These are phyloP conservation scores for Candida montana DNA, from an alignment of 805 yeast species.

Conservation along the genomic window DNA sequence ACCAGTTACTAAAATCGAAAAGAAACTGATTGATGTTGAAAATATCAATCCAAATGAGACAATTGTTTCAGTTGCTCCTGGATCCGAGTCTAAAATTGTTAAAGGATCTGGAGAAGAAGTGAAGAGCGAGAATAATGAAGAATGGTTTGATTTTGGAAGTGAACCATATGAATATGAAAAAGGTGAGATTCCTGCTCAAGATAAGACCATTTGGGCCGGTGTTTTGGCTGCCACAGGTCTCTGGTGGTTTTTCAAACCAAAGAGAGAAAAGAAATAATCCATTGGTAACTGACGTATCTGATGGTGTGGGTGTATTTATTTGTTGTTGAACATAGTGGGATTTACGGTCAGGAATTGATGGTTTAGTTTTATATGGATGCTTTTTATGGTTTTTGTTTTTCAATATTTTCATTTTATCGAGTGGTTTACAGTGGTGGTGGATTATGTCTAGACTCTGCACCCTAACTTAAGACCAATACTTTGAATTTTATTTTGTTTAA, in stretches of 20 bases:
- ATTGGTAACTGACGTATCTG: no score
- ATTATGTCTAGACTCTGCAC: no score
- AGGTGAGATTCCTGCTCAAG: conserved; percentile 17
- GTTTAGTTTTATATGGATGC: no score
- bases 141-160: conserved; percentile 7
- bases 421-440: no score
- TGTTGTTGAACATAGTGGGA: no score
- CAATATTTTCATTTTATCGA: no score
- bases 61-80: conserved; percentile 23
- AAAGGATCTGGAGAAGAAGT: conserved; percentile 17
- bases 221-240: conserved; percentile 23
- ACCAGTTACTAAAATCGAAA: conserved; percentile 25
- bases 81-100: conserved; percentile 20
- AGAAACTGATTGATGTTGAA: conserved; percentile 12
- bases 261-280: conserved; percentile 2
- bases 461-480: no score
- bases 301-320: no score
- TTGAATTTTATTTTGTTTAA: no score
- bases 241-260: conserved; percentile 26
- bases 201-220: conserved; percentile 23
- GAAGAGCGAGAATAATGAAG: conserved; percentile 10
- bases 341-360: no score
- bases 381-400: no score
- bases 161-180: conserved; percentile 17
- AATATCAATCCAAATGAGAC: conserved; percentile 12